Conservation (phyloP, 305 asterid genomes). For the Fraxinus ornus region DNA sequence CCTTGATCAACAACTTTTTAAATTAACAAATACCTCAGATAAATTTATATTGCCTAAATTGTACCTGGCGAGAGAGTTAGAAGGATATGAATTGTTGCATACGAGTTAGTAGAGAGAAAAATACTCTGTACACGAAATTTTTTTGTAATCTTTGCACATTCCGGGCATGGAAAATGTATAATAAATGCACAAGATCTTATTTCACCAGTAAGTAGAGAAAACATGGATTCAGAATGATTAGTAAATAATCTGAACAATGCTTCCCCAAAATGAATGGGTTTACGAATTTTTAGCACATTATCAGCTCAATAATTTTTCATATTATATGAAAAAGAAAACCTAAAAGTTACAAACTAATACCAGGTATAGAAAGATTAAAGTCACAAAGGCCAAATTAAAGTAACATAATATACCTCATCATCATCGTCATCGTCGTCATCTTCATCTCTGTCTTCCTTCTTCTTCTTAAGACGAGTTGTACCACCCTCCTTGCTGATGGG, state of each 20-base stretch:
- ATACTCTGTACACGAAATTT: background rate
- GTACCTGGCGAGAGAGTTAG: background rate
- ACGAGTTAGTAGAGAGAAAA: background rate
- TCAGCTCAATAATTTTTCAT: background rate
- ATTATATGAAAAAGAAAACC: background rate
- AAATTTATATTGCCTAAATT: background rate
- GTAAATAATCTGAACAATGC: background rate
- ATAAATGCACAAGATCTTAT: background rate
- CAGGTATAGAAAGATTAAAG: background rate
- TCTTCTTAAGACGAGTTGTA: slow-evolving; percentile 79
- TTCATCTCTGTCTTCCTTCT: slow-evolving; percentile 68
- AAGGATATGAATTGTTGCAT: background rate
- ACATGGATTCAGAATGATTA: background rate
- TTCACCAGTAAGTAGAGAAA: background rate
- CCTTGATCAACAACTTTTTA: background rate
- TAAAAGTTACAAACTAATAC: background rate
- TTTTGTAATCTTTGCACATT: background rate
- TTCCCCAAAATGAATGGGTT: background rate
- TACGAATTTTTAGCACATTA: background rate
- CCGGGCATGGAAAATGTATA: background rate
- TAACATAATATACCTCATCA: slow-evolving; percentile 51
- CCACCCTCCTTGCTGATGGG: slow-evolving; percentile 93
- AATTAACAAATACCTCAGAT: background rate
- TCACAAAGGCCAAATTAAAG: background rate
- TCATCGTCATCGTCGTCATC: slow-evolving; percentile 40